Conservation (phyloP, 2,329 filamentous ascomycete species). For the Paraphoma chrysanthemicola region DNA sequence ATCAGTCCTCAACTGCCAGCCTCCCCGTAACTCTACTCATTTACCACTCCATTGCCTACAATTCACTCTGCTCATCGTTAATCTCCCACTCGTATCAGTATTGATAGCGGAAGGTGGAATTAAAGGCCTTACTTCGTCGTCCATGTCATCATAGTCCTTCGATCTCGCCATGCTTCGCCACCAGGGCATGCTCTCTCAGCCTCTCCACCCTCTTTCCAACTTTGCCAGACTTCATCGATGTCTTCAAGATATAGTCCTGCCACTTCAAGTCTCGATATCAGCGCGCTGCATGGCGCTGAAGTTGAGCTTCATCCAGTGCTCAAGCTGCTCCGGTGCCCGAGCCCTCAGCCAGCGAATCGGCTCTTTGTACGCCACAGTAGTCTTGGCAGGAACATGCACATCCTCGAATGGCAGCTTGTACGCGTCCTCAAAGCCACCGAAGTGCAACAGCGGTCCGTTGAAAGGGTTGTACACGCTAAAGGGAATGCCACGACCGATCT, state of each 20-base stretch:
- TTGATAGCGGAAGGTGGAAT: not conserved
- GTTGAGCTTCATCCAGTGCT: not conserved
- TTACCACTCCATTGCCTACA: not conserved
- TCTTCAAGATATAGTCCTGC: no score
- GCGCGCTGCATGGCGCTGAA: not conserved
- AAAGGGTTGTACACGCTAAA: not conserved
- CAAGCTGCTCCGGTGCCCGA: not conserved
- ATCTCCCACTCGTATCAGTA: not conserved
- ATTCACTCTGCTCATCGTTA: not conserved
- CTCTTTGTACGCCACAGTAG: conserved; percentile 3
- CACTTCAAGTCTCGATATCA: not conserved
- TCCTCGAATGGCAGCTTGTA: not conserved
- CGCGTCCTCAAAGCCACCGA: conserved; percentile 10
- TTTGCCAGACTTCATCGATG: no score
- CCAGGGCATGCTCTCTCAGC: no score
- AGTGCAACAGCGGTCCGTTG: conserved; percentile 8
- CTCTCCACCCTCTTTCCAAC: no score
- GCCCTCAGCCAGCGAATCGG: not conserved
- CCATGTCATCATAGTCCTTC: not conserved
- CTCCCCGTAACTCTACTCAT: not conserved
- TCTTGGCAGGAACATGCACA: conserved; percentile 1
- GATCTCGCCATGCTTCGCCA: not conserved
- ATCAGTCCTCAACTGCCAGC: not conserved
- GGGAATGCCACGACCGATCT: conserved; percentile 1
- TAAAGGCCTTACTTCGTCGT: not conserved